These are phyloP conservation scores for Fusarium poae DNA, from an alignment of 2,329 filamentous ascomycete species.

Conservation along the genomic window DNA sequence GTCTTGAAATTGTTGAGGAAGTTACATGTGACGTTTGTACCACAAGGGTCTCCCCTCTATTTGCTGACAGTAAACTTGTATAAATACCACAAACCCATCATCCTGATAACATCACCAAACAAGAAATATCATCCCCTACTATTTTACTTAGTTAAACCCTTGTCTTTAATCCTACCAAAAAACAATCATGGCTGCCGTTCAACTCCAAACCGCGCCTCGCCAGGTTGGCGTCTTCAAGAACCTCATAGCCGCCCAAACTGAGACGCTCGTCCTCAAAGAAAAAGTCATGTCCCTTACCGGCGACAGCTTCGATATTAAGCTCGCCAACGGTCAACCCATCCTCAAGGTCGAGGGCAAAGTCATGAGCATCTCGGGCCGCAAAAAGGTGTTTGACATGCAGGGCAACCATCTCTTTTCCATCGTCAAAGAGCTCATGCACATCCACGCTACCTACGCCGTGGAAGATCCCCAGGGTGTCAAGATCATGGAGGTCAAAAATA, in stretches of 20 bases:
- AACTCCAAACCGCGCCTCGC: constrained; percentile 50
- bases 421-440: constrained; percentile 63
- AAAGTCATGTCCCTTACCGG: constrained; percentile 72
- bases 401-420: constrained; percentile 71
- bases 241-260: constrained; percentile 55
- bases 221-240: constrained; percentile 58
- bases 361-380: constrained; percentile 66
- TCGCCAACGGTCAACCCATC: constrained; percentile 65
- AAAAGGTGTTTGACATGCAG: constrained; percentile 66
- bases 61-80: background rate
- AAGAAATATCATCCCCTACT: background rate
- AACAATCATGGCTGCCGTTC: constrained; percentile 29
- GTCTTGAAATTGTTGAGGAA: background rate
- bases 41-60: background rate
- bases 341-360: constrained; percentile 69
- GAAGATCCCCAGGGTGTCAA: constrained; percentile 61
- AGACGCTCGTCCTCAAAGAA: constrained; percentile 70
- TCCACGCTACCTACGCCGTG: constrained; percentile 66
- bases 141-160: background rate
- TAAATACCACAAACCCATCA: background rate
- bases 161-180: background rate
- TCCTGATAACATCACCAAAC: background rate
- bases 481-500: constrained; percentile 68
- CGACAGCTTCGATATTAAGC: constrained; percentile 74
- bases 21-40: constrained; percentile 4